Evolutionary conservation across 164 flowering plant species (phyloP).

Genomic region (Aristolochia contorta): DNA sequence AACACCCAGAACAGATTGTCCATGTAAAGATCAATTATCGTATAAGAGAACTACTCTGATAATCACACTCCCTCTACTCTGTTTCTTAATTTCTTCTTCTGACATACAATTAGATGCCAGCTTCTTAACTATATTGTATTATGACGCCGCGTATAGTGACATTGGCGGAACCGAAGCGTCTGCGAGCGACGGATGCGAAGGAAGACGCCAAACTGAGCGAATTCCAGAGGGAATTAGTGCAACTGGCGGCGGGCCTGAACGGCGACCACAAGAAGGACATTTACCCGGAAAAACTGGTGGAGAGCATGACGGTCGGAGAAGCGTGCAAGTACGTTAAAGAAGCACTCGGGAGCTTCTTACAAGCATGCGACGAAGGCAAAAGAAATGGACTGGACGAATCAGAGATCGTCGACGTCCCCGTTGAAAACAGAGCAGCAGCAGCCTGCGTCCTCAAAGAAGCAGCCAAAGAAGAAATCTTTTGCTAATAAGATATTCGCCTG

Average conservation of each 20-base stretch:
- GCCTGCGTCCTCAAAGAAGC: background rate
- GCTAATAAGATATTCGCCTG: conserved; percentile 9
- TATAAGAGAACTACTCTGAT: no score
- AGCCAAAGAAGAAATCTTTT: conserved; percentile 18
- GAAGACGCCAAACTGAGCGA: conserved; percentile 45
- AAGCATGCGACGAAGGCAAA: conserved; percentile 28
- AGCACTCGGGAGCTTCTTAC: conserved; percentile 39
- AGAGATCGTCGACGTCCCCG: conserved; percentile 20
- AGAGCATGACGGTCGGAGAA: conserved; percentile 42
- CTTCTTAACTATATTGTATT: no score
- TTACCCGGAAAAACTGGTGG: conserved; percentile 47
- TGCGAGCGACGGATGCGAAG: conserved; percentile 28
- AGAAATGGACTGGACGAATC: conserved; percentile 29
- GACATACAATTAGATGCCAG: no score
- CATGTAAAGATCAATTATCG: conserved; percentile 52
- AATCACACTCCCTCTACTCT: no score
- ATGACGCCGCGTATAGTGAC: conserved; percentile 29
- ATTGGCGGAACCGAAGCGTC: conserved; percentile 37
- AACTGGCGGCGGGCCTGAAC: conserved; percentile 50
- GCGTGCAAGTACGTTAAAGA: conserved; percentile 33
- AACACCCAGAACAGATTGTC: conserved; percentile 74
- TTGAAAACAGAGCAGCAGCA: no score
- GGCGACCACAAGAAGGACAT: conserved; percentile 46
- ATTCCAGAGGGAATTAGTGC: conserved; percentile 63
- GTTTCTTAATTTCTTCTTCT: no score